These are phyloP conservation scores for Phytophthora sojae DNA, from an alignment of 352 stramenopile genomes.

Conservation along the genomic window DNA sequence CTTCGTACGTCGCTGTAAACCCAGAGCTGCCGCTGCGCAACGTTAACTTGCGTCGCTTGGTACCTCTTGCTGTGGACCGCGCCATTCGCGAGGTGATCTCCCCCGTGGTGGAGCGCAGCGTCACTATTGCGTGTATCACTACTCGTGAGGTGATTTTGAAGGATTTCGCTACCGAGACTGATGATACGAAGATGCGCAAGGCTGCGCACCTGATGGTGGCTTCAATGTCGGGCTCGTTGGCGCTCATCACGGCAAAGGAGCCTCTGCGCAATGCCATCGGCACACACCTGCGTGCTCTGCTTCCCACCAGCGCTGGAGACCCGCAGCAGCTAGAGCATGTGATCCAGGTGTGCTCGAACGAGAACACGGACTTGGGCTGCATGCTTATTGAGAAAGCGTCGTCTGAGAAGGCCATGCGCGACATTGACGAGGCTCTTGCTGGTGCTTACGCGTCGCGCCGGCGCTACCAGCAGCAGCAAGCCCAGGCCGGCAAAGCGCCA, in stretches of 20 bases:
- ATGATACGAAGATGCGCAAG: constrained; percentile 97
- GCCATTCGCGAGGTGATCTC: constrained; percentile 99
- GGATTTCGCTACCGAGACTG: constrained; percentile 98
- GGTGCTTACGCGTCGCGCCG: constrained; percentile 84
- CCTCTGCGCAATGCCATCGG: constrained; percentile 97
- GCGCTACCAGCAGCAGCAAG: constrained; percentile 87
- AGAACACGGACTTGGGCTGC: constrained; percentile 99
- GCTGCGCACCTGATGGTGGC: constrained; percentile 98
- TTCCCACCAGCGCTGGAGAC: constrained; percentile 88
- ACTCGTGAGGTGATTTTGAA: constrained; percentile 98
- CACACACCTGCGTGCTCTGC: constrained; percentile 95
- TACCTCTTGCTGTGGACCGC: constrained; percentile 97
- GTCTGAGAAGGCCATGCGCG: constrained; percentile 98
- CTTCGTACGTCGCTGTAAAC: constrained; percentile 98
- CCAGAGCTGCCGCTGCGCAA: constrained; percentile 94
- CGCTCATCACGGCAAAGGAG: constrained; percentile 98
- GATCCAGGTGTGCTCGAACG: constrained; percentile 97
- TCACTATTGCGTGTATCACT: constrained; percentile 99
- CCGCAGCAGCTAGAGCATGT: constrained; percentile 96
- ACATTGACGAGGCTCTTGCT: constrained; percentile 97
- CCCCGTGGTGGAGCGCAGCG: constrained; percentile 97
- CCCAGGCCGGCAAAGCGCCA: constrained; percentile 81
- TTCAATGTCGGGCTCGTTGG: constrained; percentile 97
- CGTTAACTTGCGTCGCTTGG: constrained; percentile 94
- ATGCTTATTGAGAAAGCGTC: constrained; percentile 99